Evolutionary conservation across 2,329 filamentous ascomycete species (phyloP), one percentile per base, ranked within the genome.

Genomic region (Fusarium mangiferae): DNA sequence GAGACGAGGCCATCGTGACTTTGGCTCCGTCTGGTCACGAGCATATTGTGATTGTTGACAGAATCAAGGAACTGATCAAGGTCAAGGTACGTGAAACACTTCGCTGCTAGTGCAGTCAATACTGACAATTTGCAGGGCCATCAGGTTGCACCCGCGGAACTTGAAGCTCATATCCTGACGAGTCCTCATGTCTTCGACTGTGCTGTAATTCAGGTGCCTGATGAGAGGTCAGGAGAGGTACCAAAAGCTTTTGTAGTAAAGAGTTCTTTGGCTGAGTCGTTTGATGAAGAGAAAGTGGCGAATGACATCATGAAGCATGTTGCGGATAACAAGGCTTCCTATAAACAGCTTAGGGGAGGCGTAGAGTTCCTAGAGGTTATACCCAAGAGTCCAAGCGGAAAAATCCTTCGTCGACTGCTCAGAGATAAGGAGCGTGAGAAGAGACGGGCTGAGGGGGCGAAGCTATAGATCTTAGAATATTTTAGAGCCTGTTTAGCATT

Each of bases 31-130:
- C 86, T 1, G 94, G 94, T 2, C 84, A 91, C 68, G 94, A 98
- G 81, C 95, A 98, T 78, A 80, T 98, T 55, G 92, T 94, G 79
- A 93, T 98, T 59, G 92, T 95, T 1, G 95, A 98, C 79, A 89
- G 95, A 18, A 82, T 87, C 68, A 88, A 90, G 76, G 90, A 94
- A 79, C 84, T 94, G 39, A 94, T 94, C 82, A 94, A 94, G 79
- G 92, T 94, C 78, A 94, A 94, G 85, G 91, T 91, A 83, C 14
- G 82, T n/a, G 3, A 10, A 1, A 10, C 2, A 0, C 1, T 5
- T 1, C 11, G 0, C 0, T 3, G 1, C 1, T 11, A 2, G 7
- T 5, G 1, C 9, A 20, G 4, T 1, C 8, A 10, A 20, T n/a
- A n/a, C 14, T 44, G 4, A 44, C 28, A 15, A 28, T 20, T 0